Evolutionary conservation across 2,329 filamentous ascomycete species (phyloP), one percentile per base, ranked within the genome.

Genomic region (Fusarium palustre): DNA sequence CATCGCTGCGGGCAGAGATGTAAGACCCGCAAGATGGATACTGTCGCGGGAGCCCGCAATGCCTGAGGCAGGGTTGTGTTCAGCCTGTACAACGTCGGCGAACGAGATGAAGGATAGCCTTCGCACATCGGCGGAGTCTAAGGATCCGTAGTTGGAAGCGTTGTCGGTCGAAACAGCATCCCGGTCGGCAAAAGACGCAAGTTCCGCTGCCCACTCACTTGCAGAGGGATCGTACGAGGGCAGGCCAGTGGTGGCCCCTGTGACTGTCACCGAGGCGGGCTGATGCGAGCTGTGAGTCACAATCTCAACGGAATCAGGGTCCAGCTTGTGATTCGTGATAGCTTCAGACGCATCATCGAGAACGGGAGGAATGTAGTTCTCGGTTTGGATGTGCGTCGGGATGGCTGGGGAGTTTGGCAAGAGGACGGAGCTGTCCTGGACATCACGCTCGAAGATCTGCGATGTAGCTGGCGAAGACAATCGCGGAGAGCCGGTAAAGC

Each of bases 81-180:
- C 92, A 34, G 91, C 87, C 77, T 97, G 93, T 41, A 98, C 93
- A 12, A 98, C 93, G 75, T 98, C 95, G 65, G 95, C 94, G 79
- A 98, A 98, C 10, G 94, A 97, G 77, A 98, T 97, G 81, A 98
- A 98, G 78, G 92, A 96, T 66, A 98, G 82, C 24, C 95, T 89
- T 46, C 93, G 90, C 20, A 97, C 88, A 74, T 97, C 94, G 47
- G 88, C 86, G 11, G 79, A 80, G 28, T 97, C 94, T 65, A 95
- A 83, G 46, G 90, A 89, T 33, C 91, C 92, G 78, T 95, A 95
- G 76, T 89, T 93, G 60, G 91, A 92, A 3, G 88, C 88, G 28
- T 85, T 84, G 70, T 95, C 92, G 42, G 89, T 79, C 47, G 75
- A 74, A 38, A 76, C 76, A 64, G 75, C 74, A 49, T 77, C 83